Conservation (phyloP, 2,329 filamentous ascomycete genomes). For the Drechslera avenae region DNA sequence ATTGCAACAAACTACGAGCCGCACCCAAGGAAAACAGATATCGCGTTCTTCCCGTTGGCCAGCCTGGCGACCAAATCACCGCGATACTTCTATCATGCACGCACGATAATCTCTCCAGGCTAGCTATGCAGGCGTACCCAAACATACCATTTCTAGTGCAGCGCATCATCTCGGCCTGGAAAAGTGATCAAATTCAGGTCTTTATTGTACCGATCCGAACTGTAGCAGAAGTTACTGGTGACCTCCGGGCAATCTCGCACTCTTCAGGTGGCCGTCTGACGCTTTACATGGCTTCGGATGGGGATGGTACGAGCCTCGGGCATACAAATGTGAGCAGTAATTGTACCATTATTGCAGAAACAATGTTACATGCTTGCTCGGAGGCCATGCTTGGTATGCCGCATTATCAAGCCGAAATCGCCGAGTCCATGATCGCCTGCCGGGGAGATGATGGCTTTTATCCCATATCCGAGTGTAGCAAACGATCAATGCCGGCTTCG, state of each 20-base stretch:
- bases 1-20: conserved; percentile 52
- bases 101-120: conserved; percentile 39
- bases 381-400: conserved; percentile 43
- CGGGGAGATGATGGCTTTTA: conserved; percentile 25
- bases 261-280: conserved; percentile 37
- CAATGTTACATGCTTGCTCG: conserved; percentile 41
- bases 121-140: conserved; percentile 54
- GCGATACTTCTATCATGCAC: conserved; percentile 49
- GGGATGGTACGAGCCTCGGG: conserved; percentile 24
- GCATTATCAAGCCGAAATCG: conserved; percentile 40
- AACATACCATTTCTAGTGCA: conserved; percentile 40
- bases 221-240: conserved; percentile 35
- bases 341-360: conserved; percentile 42
- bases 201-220: conserved; percentile 45
- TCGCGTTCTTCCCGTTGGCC: conserved; percentile 47
- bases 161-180: conserved; percentile 41
- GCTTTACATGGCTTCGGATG: conserved; percentile 42
- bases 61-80: conserved; percentile 54
- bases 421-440: conserved; percentile 42
- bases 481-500: conserved; percentile 41
- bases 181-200: conserved; percentile 39
- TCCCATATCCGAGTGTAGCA: conserved; percentile 40
- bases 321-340: conserved; percentile 44
- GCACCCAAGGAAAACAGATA: conserved; percentile 52
- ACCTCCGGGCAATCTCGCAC: conserved; percentile 47